Evolutionary conservation across 352 stramenopile genomes (phyloP).

Genomic region (Phytophthora niederhauseri): DNA sequence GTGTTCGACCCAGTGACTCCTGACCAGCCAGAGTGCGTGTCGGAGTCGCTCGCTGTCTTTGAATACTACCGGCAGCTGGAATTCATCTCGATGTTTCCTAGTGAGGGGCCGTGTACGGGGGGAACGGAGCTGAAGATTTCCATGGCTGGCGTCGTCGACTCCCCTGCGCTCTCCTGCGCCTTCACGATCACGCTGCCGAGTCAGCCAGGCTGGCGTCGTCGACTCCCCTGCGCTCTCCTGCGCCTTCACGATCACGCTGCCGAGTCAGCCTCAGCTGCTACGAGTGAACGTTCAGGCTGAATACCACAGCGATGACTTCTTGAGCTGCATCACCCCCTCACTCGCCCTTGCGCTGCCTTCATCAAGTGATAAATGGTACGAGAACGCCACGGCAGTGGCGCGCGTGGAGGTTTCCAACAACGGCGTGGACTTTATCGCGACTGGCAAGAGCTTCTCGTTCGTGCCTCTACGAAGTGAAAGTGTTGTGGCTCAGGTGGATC

Average conservation of each 20-base stretch:
- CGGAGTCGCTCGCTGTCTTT: conserved; percentile 40
- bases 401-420: conserved; percentile 55
- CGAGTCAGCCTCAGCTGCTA: conserved; percentile 19
- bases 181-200: conserved; percentile 43
- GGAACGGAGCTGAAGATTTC: conserved; percentile 36
- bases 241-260: conserved; percentile 36
- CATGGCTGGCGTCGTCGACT: conserved; percentile 34
- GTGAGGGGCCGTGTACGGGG: conserved; percentile 43
- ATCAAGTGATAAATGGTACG: conserved; percentile 23
- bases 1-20: conserved; percentile 22
- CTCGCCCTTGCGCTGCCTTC: conserved; percentile 16
- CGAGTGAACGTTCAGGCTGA: conserved; percentile 21
- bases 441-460: conserved; percentile 36
- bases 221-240: conserved; percentile 37
- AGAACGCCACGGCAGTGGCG: conserved; percentile 27
- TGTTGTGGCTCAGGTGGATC: conserved; percentile 6
- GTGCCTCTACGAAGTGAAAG: conserved; percentile 1
- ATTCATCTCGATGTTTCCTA: conserved; percentile 37
- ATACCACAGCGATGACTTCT: conserved; percentile 32
- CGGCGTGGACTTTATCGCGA: conserved; percentile 46
- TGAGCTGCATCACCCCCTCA: conserved; percentile 41
- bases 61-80: conserved; percentile 37
- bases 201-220: conserved; percentile 28
- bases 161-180: conserved; percentile 34
- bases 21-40: conserved; percentile 27